phyloP scores from a whole-genome alignment of 1,284 basidiomycete genomes.

The Athelia psychrophila region DNA sequence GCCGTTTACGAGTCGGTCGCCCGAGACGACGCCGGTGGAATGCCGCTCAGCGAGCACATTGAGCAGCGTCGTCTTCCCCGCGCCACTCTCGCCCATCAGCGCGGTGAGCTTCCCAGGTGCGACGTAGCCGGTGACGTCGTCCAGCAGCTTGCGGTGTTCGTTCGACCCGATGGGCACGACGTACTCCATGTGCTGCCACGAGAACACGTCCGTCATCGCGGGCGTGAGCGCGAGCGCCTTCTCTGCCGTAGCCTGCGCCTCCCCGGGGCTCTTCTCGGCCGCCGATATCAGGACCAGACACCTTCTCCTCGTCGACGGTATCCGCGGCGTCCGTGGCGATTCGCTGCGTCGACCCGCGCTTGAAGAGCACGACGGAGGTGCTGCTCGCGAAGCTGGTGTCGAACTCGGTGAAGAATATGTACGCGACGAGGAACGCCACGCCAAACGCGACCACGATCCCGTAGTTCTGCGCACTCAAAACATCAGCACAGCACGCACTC shows the following conservation, averaged over 20 bases:
- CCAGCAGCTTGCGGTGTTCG: constrained; percentile 57
- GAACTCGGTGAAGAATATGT: constrained; percentile 53
- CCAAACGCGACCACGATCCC: constrained; percentile 55
- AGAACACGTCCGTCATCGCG: constrained; percentile 46
- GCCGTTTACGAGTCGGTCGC: constrained; percentile 80
- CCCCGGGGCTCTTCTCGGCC: constrained; percentile 3
- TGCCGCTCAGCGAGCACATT: constrained; percentile 83
- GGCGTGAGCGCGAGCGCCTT: constrained; percentile 18
- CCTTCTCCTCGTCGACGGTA: constrained; percentile 26
- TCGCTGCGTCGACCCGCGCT: constrained; percentile 29
- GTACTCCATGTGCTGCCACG: constrained; percentile 64
- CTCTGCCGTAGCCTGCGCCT: constrained; percentile 5
- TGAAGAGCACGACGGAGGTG: constrained; percentile 38
- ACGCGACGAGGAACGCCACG: constrained; percentile 41
- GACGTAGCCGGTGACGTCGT: constrained; percentile 83
- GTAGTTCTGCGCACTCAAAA: constrained; percentile 38
- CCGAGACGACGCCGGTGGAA: constrained; percentile 78
- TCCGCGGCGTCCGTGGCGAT: constrained; percentile 7
- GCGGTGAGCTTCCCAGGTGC: constrained; percentile 78
- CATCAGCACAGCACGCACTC: constrained; percentile 3
- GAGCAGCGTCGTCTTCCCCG: constrained; percentile 79
- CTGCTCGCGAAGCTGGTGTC: constrained; percentile 32
- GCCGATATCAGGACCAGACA: constrained; percentile 1
- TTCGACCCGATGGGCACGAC: constrained; percentile 55
- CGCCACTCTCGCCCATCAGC: constrained; percentile 81